Base-by-base conservation (phyloP, 2,329 filamentous ascomycete species). In the Nothophoma quercina region DNA sequence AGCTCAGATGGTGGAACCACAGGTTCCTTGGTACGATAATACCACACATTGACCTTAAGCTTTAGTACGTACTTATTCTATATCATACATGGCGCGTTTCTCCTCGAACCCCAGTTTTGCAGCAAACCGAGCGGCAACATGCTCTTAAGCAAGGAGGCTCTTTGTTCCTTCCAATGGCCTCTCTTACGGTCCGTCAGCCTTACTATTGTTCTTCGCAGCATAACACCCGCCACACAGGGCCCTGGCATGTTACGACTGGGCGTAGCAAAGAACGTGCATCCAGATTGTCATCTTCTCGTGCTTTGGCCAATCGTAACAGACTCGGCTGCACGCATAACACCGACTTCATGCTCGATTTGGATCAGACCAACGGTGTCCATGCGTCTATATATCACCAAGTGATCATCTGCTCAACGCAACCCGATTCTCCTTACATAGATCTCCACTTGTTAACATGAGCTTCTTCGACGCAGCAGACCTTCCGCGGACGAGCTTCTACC, bases 401-500 rank as follows among this genome's bases (percentile, higher is more conserved):
- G n/a, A n/a, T n/a, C n/a, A n/a, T n/a, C n/a, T n/a, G n/a, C n/a
- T 2, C 12, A 13, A 13, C 10, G 13, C 15, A n/a, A 8, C 7
- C 5, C 28, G 10, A n/a, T 15, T 19, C 34, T 21, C 19, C 19
- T 36, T 36, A 9, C 19, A 18, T 36, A 23, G 5, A 21, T n/a
- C 19, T 19, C 5, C 15, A 23, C 34, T 6, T 9, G 9, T 22
- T 19, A 36, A 8, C 33, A 51, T 51, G 47, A 44, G 16, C 15
- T 44, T 44, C 41, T 26, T 35, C 29, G 48, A 45, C 29, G 25
- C 42, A 18, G 41, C 48, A 34, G 47, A 51, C 18, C 40, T 51
- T 3, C 40, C 40, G 1, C 40, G 26, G 12, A 19, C 39, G 8
- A 42, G 34, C 28, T 33, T 43, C 33, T 15, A 36, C 12, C 33